Percentiles rank a stretch among this genome's conserved stretches.
Evolutionary conservation across 2,329 filamentous ascomycete species (phyloP).

Genomic region (Paecilomyces sp.): DNA sequence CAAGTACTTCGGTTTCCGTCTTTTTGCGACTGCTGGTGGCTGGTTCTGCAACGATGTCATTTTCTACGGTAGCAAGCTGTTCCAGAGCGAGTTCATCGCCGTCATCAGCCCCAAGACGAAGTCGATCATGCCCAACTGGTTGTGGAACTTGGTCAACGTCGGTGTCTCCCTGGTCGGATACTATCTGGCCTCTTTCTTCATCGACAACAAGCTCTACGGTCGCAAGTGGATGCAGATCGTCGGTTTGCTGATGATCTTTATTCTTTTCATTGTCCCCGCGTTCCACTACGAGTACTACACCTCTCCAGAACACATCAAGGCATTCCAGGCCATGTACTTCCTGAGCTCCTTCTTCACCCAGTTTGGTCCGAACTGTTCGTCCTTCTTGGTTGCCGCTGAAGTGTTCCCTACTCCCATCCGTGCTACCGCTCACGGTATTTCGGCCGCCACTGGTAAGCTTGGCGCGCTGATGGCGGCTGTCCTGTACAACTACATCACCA

Average conservation of each 20-base stretch:
- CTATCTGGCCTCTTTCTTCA: slow-evolving; percentile 80
- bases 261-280: slow-evolving; percentile 86
- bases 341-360: slow-evolving; percentile 98
- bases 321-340: slow-evolving; percentile 99
- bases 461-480: slow-evolving; percentile 82
- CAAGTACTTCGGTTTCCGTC: slow-evolving; percentile 74
- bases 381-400: slow-evolving; percentile 91
- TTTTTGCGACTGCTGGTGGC: slow-evolving; percentile 76
- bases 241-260: slow-evolving; percentile 86
- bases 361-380: slow-evolving; percentile 92
- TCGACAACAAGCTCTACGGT: slow-evolving; percentile 95
- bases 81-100: slow-evolving; percentile 83
- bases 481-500: slow-evolving; percentile 90
- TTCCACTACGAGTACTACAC: slow-evolving; percentile 86
- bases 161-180: slow-evolving; percentile 80
- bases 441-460: slow-evolving; percentile 82
- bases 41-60: slow-evolving; percentile 99
- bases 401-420: slow-evolving; percentile 94
- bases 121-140: slow-evolving; percentile 79
- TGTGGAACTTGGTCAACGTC: slow-evolving; percentile 89
- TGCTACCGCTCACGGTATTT: slow-evolving; percentile 88
- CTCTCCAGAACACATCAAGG: slow-evolving; percentile 60
- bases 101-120: slow-evolving; percentile 64
- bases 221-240: slow-evolving; percentile 95
- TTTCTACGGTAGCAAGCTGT: slow-evolving; percentile 99